Percentiles rank a stretch among this genome's conserved stretches.
phyloP scores from a whole-genome alignment of 2,329 filamentous ascomycete species.

The Paracorniculantispora psalliotae region DNA sequence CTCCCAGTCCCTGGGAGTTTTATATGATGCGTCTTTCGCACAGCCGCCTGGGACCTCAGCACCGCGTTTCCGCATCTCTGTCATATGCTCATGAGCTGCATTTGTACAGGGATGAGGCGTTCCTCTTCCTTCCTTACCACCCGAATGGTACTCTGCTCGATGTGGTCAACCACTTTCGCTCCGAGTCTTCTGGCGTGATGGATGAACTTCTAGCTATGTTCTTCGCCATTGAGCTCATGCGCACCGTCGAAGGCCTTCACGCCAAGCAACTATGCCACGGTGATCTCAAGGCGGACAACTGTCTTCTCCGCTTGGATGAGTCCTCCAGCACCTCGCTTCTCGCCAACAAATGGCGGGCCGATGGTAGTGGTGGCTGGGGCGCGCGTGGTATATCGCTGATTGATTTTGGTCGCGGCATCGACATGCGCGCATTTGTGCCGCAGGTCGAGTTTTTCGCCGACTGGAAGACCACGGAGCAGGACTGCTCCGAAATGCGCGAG shows the following conservation, averaged over 20 bases:
- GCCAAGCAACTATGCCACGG: constrained; percentile 77
- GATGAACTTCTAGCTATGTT: constrained; percentile 94
- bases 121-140: constrained; percentile 81
- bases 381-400: constrained; percentile 80
- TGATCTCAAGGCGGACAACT: constrained; percentile 94
- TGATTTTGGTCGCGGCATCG: constrained; percentile 91
- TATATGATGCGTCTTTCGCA: constrained; percentile 87
- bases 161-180: constrained; percentile 79
- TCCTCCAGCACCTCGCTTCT: constrained; percentile 40
- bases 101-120: constrained; percentile 83
- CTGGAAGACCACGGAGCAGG: constrained; percentile 82
- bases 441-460: constrained; percentile 84
- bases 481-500: constrained; percentile 95
- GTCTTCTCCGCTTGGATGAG: constrained; percentile 74
- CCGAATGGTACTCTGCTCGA: constrained; percentile 92
- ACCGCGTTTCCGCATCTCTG: constrained; percentile 71
- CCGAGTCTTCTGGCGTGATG: constrained; percentile 68
- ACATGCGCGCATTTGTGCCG: constrained; percentile 77
- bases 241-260: constrained; percentile 85
- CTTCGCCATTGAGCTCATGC: constrained; percentile 85
- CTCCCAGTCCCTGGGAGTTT: constrained; percentile 90
- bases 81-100: constrained; percentile 86
- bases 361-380: constrained; percentile 73
- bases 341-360: constrained; percentile 61
- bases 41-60: constrained; percentile 63